phyloP scores from a whole-genome alignment of 2,329 filamentous ascomycete species.

The Penicillium brasilianum region DNA sequence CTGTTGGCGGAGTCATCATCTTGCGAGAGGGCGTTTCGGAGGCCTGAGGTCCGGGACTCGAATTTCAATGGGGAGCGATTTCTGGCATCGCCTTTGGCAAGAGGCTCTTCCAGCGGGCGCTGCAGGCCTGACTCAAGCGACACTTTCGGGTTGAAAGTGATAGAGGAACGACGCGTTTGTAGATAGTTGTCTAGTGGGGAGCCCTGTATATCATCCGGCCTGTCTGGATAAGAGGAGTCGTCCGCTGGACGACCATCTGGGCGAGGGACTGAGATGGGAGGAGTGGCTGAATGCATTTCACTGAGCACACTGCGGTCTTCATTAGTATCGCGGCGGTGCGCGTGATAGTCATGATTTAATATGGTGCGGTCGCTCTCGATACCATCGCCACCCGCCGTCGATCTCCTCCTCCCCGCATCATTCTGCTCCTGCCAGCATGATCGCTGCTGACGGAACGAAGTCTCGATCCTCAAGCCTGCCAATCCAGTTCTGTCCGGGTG shows the following conservation, averaged over 20 bases:
- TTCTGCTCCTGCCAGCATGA: constrained; percentile 34
- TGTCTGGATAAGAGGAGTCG: constrained; percentile 42
- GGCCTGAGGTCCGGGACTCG: constrained; percentile 41
- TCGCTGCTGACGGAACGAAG: constrained; percentile 40
- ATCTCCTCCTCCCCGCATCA: constrained; percentile 30
- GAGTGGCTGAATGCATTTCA: constrained; percentile 49
- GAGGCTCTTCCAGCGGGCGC: constrained; percentile 46
- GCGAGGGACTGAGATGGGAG: constrained; percentile 53
- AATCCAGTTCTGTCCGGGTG: constrained; percentile 41
- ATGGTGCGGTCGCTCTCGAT: constrained; percentile 46
- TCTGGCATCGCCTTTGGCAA: constrained; percentile 39
- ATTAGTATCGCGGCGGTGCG: constrained; percentile 45
- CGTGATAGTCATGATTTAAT: constrained; percentile 40
- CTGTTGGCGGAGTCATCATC: constrained; percentile 34
- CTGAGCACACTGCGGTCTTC: constrained; percentile 46
- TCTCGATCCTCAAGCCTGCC: constrained; percentile 47
- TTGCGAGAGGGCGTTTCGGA: constrained; percentile 44
- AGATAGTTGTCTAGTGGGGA: constrained; percentile 51
- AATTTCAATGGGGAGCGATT: constrained; percentile 33
- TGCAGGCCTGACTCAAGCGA: constrained; percentile 47
- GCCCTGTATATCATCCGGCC: constrained; percentile 43
- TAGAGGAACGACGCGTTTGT: constrained; percentile 46
- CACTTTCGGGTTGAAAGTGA: constrained; percentile 50
- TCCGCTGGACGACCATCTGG: constrained; percentile 38
- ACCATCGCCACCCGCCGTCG: constrained; percentile 39